Evolutionary conservation across 2,329 filamentous ascomycete species (phyloP).

Genomic region (Aspergillus niger): DNA sequence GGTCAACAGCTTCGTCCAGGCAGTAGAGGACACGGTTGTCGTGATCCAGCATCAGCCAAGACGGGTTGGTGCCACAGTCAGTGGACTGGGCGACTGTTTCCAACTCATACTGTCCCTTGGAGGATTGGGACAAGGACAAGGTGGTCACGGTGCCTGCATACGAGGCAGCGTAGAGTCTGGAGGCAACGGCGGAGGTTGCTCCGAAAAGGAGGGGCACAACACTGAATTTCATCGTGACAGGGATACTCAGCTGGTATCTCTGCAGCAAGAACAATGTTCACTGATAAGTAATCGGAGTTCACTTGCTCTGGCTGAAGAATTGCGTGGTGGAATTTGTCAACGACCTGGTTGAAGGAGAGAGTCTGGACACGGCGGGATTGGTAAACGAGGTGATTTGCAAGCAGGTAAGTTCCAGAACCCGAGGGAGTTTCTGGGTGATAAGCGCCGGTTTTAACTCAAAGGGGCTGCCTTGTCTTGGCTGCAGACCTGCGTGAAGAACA

Average conservation of each 20-base stretch:
- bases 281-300: not conserved
- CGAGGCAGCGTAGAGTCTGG: conserved; percentile 36
- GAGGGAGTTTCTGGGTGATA: not conserved
- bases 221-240: not conserved
- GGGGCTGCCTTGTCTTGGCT: not conserved
- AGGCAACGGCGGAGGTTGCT: not conserved
- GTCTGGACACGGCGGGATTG: conserved; percentile 1
- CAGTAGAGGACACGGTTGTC: conserved; percentile 18
- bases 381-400: conserved; percentile 1
- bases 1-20: conserved; percentile 22
- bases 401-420: not conserved
- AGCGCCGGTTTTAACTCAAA: not conserved
- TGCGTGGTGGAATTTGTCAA: not conserved
- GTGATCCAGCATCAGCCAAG: conserved; percentile 25
- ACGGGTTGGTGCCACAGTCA: conserved; percentile 22
- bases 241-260: not conserved
- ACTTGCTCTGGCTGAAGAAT: not conserved
- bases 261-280: not conserved
- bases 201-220: conserved; percentile 1
- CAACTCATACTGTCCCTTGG: conserved; percentile 8
- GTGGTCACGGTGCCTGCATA: conserved; percentile 37
- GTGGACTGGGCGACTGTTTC: conserved; percentile 12
- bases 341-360: not conserved
- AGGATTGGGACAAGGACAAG: conserved; percentile 24
- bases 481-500: not conserved